Percentiles rank a stretch among this genome's conserved stretches.
Conservation (phyloP, 192 early-diverging fungal species). For the Backusella sp. region DNA sequence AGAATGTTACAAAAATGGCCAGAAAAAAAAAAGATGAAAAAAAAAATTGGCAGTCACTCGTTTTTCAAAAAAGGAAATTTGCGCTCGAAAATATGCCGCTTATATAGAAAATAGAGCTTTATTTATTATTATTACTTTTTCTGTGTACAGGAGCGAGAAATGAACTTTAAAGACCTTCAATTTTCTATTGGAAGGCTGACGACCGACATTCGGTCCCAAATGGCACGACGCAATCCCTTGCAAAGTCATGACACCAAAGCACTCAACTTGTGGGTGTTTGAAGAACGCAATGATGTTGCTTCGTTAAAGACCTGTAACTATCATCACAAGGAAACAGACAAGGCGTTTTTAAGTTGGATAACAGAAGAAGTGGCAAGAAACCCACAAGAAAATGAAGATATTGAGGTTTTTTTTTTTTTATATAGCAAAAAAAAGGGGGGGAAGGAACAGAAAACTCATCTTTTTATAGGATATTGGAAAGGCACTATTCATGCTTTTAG, state of each 20-base stretch:
- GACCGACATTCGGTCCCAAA: slow-evolving; percentile 23
- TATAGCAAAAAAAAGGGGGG: neutral
- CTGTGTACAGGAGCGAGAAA: neutral
- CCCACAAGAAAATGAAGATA: neutral
- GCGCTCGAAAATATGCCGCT: neutral
- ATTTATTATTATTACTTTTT: neutral
- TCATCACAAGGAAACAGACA: slow-evolving; percentile 30
- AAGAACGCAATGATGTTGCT: slow-evolving; percentile 32
- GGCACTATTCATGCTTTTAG: neutral
- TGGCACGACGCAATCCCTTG: slow-evolving; percentile 30
- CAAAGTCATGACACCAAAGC: slow-evolving; percentile 31
- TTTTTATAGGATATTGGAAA: slow-evolving; percentile 12
- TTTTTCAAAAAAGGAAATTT: too few relatives aligned
- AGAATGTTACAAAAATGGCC: neutral
- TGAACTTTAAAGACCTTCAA: slow-evolving; percentile 38
- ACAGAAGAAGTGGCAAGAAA: slow-evolving; percentile 21
- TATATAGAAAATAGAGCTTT: neutral
- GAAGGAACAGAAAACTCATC: neutral
- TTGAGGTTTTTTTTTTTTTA: neutral
- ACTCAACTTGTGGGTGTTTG: slow-evolving; percentile 30
- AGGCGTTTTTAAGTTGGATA: slow-evolving; percentile 28
- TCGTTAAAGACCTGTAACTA: slow-evolving; percentile 24
- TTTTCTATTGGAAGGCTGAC: slow-evolving; percentile 27
- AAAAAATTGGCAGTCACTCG: neutral
- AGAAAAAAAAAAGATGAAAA: neutral